A percentile compares a stretch with the other conserved stretches of the same genome.
Conservation (phyloP, 768 basidiomycete genomes). For the Amanita exitialis region DNA sequence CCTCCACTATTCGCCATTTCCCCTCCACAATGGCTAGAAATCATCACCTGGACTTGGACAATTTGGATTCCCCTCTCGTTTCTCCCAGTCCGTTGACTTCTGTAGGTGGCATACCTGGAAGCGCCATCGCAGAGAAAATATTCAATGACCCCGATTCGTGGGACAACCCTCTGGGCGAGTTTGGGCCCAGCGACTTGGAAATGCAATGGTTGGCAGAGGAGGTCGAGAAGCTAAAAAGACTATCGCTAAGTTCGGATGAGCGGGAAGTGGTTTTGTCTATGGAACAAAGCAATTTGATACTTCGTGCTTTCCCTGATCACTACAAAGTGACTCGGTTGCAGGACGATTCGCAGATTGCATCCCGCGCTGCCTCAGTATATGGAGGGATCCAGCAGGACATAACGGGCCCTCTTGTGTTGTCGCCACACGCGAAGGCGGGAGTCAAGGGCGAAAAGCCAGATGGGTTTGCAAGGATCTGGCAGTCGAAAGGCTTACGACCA, state of each 20-base stretch:
- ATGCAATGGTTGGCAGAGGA: conserved; percentile 26
- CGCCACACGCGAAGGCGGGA: not conserved
- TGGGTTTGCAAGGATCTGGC: not conserved
- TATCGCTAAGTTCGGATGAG: not conserved
- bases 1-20: too few relatives aligned
- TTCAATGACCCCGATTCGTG: conserved; percentile 35
- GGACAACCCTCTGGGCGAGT: conserved; percentile 20
- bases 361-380: not conserved
- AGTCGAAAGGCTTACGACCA: not conserved
- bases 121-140: conserved; percentile 30
- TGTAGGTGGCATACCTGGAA: conserved; percentile 22
- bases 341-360: not conserved
- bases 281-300: conserved; percentile 2
- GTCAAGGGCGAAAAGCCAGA: not conserved
- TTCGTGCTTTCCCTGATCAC: conserved; percentile 4
- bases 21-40: conserved; percentile 6
- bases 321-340: not conserved
- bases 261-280: conserved; percentile 9
- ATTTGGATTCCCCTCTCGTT: conserved; percentile 27
- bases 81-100: conserved; percentile 21
- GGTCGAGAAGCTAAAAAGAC: conserved; percentile 18
- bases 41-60: conserved; percentile 26
- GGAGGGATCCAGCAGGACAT: not conserved
- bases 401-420: not conserved
- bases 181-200: conserved; percentile 15